Evolutionary conservation across 305 asterid species (phyloP).

Genomic region (Fraxinus platypoda): DNA sequence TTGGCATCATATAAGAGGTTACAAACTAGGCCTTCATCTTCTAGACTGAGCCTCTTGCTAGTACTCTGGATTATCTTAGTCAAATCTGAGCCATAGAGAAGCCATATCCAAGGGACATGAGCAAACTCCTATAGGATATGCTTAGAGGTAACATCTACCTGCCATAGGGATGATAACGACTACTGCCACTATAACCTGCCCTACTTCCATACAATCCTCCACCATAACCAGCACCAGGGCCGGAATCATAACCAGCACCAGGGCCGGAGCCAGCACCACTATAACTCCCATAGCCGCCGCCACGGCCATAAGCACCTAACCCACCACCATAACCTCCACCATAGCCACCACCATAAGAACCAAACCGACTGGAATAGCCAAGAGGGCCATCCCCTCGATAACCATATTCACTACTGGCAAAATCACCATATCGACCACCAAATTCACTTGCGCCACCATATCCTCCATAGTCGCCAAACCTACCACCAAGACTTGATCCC

Average conservation of each 20-base stretch:
- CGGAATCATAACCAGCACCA: slow-evolving; percentile 82
- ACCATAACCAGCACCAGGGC: slow-evolving; percentile 73
- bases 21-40: slow-evolving; percentile 52
- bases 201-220: slow-evolving; percentile 84
- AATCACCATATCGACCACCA: slow-evolving; percentile 82
- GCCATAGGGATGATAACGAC: slow-evolving; percentile 93
- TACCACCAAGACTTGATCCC: slow-evolving; percentile 69
- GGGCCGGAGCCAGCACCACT: slow-evolving; percentile 60
- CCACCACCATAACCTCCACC: slow-evolving; percentile 69
- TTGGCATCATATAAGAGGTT: slow-evolving; percentile 25
- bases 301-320: slow-evolving; percentile 47
- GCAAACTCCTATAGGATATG: slow-evolving; percentile 56
- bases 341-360: slow-evolving; percentile 75
- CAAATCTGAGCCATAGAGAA: slow-evolving; percentile 49
- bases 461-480: slow-evolving; percentile 71
- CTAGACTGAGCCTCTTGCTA: slow-evolving; percentile 59
- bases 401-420: slow-evolving; percentile 67
- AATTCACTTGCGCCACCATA: slow-evolving; percentile 59
- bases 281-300: slow-evolving; percentile 26
- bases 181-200: slow-evolving; percentile 86
- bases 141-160: slow-evolving; percentile 72
- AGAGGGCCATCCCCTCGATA: slow-evolving; percentile 74
- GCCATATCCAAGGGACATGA: slow-evolving; percentile 57
- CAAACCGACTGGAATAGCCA: slow-evolving; percentile 73
- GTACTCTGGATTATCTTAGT: slow-evolving; percentile 51